Evolutionary conservation across 768 basidiomycete genomes (phyloP).

Genomic region (Calocybe indica): DNA sequence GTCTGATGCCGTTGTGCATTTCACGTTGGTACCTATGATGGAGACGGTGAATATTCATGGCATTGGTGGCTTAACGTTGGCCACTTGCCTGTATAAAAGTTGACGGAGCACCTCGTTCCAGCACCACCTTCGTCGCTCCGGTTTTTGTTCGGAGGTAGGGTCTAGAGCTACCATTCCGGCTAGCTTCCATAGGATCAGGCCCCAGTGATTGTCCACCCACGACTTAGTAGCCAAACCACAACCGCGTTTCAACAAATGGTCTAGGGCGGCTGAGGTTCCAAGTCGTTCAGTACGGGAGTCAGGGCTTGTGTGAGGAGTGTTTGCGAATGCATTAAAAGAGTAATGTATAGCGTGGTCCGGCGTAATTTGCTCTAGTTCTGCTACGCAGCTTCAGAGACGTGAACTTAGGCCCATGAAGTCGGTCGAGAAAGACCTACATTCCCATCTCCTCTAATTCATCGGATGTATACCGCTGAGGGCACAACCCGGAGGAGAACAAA

Average conservation of each 20-base stretch:
- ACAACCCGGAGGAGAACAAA: constrained; percentile 42
- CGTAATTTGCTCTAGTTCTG: constrained; percentile 49
- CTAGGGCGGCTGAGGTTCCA: constrained; percentile 50
- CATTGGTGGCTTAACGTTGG: not conserved
- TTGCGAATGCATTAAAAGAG: constrained; percentile 39
- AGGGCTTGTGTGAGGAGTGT: constrained; percentile 19
- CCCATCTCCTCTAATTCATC: constrained; percentile 43
- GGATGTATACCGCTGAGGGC: constrained; percentile 38
- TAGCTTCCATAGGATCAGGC: constrained; percentile 89
- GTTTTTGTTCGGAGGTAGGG: constrained; percentile 49
- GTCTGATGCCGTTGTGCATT: constrained; percentile 68
- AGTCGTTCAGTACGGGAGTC: constrained; percentile 18
- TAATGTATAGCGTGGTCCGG: constrained; percentile 54
- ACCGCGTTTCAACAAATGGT: constrained; percentile 47
- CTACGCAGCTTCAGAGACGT: constrained; percentile 17
- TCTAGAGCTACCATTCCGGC: constrained; percentile 78
- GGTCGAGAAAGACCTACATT: constrained; percentile 33
- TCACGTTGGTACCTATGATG: constrained; percentile 80
- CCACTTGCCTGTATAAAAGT: constrained; percentile 72
- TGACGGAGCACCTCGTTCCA: constrained; percentile 81
- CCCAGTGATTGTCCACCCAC: constrained; percentile 95
- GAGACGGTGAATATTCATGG: not conserved
- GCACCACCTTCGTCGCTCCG: constrained; percentile 59
- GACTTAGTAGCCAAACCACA: constrained; percentile 63
- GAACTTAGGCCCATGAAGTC: constrained; percentile 1